These are phyloP conservation scores for Gleditsia sinensis DNA, from an alignment of 306 rosid species.

Conservation along the genomic window DNA sequence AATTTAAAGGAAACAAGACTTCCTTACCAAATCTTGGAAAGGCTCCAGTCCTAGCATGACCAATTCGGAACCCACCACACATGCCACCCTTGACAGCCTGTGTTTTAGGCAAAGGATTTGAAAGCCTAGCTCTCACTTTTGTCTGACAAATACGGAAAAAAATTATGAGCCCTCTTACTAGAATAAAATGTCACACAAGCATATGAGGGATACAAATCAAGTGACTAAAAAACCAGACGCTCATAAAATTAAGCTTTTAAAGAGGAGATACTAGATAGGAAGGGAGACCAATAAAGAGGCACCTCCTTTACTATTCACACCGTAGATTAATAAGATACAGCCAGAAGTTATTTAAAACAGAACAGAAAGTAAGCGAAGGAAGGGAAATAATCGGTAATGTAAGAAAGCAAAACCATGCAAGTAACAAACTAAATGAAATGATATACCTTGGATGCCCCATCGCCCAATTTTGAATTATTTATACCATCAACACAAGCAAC, in stretches of 20 bases:
- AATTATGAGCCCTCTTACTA: slow-evolving; percentile 7
- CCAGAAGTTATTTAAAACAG: too few relatives aligned
- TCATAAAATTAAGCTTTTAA: background rate
- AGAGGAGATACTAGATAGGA: background rate
- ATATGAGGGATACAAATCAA: background rate
- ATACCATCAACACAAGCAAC: slow-evolving; percentile 65
- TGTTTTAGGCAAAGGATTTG: slow-evolving; percentile 87
- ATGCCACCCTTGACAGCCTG: slow-evolving; percentile 84
- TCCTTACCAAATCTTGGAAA: slow-evolving; percentile 54
- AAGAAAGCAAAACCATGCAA: slow-evolving; percentile 12
- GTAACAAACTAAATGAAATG: background rate
- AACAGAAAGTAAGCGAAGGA: background rate
- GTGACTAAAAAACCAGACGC: background rate
- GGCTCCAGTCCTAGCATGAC: slow-evolving; percentile 49
- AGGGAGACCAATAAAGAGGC: slow-evolving; percentile 4
- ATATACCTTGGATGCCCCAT: slow-evolving; percentile 66
- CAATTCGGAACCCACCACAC: slow-evolving; percentile 83
- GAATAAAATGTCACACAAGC: background rate
- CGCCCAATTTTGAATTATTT: slow-evolving; percentile 58
- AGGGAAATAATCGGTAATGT: background rate
- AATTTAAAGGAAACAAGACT: slow-evolving; percentile 30
- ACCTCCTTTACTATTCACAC: too few relatives aligned
- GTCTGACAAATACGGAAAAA: slow-evolving; percentile 43
- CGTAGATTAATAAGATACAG: too few relatives aligned
- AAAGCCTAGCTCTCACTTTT: slow-evolving; percentile 85